Conservation (phyloP, 306 rosid species). For the Mimosa pudica region DNA sequence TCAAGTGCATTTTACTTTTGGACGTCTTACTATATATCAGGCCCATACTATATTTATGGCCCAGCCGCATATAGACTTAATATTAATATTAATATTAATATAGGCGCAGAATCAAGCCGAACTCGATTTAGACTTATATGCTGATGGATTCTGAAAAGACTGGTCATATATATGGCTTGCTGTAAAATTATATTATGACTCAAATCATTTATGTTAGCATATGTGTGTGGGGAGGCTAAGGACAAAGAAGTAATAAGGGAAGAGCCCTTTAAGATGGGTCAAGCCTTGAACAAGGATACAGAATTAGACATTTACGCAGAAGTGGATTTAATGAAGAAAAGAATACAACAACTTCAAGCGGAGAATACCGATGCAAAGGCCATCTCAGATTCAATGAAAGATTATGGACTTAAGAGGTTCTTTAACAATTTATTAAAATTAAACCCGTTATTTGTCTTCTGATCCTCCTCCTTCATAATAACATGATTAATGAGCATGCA, state of each 20-base stretch:
- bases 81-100: no score
- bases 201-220: background rate
- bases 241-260: conserved; percentile 32
- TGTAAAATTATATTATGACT: background rate
- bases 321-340: conserved; percentile 28
- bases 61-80: no score
- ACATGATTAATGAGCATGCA: background rate
- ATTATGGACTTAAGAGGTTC: conserved; percentile 46
- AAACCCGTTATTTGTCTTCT: background rate
- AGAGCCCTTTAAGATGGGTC: conserved; percentile 32
- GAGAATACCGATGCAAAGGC: background rate
- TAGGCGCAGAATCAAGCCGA: no score
- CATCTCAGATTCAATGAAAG: conserved; percentile 37
- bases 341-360: conserved; percentile 25
- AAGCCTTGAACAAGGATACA: background rate
- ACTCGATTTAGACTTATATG: no score
- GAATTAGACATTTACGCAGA: conserved; percentile 42
- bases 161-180: background rate
- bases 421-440: background rate
- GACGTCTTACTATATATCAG: no score
- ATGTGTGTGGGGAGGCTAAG: conserved; percentile 30
- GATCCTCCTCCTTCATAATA: background rate
- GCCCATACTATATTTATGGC: no score
- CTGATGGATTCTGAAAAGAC: background rate
- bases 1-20: no score